These are phyloP conservation scores for Ophiostoma ulmi DNA, from an alignment of 2,329 filamentous ascomycete genomes.

Conservation along the genomic window DNA sequence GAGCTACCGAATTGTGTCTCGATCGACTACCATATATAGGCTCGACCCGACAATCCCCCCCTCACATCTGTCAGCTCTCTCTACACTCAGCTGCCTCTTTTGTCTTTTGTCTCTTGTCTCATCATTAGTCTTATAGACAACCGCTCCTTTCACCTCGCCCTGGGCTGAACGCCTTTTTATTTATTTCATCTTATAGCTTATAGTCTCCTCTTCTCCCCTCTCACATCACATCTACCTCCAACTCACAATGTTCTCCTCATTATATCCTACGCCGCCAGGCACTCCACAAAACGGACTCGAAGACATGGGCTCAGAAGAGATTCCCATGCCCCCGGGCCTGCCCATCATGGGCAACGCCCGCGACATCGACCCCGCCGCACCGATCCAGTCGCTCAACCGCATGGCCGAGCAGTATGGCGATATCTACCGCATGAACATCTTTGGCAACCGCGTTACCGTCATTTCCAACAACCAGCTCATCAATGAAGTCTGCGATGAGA, in stretches of 20 bases:
- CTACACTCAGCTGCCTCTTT: background rate
- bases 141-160: background rate
- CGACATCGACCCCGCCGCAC: conserved; percentile 26
- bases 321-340: conserved; percentile 26
- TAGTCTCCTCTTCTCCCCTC: background rate
- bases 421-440: conserved; percentile 24
- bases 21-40: background rate
- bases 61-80: background rate
- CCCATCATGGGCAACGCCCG: conserved; percentile 28
- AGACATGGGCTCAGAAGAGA: conserved; percentile 31
- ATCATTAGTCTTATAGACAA: background rate
- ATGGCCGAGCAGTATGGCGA: conserved; percentile 27
- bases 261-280: background rate
- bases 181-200: background rate
- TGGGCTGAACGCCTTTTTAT: background rate
- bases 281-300: conserved; percentile 16
- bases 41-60: background rate
- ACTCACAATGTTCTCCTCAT: background rate
- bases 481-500: conserved; percentile 29
- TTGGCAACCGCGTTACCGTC: conserved; percentile 18
- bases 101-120: background rate
- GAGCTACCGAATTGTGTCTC: background rate
- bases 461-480: conserved; percentile 26
- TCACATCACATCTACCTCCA: background rate
- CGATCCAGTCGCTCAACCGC: conserved; percentile 22